Evolutionary conservation across 2,329 filamentous ascomycete genomes (phyloP).

Genomic region (Alternaria atra): DNA sequence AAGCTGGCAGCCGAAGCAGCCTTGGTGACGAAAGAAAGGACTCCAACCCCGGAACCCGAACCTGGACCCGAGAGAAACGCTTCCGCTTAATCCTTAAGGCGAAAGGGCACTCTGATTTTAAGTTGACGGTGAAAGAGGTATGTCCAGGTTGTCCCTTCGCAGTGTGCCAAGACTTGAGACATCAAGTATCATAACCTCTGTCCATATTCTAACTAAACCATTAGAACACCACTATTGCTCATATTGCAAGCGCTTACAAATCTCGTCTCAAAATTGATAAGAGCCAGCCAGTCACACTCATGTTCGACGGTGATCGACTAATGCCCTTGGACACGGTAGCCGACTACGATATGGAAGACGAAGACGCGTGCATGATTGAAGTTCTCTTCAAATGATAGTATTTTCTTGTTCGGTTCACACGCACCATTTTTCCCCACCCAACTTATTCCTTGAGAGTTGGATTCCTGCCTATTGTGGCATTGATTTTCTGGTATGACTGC

Average conservation of each 20-base stretch:
- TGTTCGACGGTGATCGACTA: constrained; percentile 51
- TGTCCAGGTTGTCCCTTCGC: constrained; percentile 25
- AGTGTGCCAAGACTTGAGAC: neutral
- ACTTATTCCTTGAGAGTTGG: neutral
- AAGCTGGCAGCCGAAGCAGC: constrained; percentile 52
- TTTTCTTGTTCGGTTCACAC: neutral
- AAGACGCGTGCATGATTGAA: constrained; percentile 50
- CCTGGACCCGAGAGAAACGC: constrained; percentile 29
- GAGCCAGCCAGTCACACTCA: constrained; percentile 43
- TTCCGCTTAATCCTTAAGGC: constrained; percentile 62
- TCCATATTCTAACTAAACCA: constrained; percentile 16
- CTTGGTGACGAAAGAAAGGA: constrained; percentile 21
- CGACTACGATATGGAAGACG: constrained; percentile 50
- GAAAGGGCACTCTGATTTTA: constrained; percentile 61
- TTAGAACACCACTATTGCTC: constrained; percentile 43
- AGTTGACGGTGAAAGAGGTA: constrained; percentile 60
- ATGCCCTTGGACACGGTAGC: constrained; percentile 43
- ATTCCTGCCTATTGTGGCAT: neutral
- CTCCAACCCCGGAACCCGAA: constrained; percentile 29
- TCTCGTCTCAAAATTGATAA: constrained; percentile 28
- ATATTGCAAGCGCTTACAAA: constrained; percentile 44
- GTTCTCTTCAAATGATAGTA: constrained; percentile 46
- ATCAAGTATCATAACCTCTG: neutral
- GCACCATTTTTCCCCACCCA: neutral
- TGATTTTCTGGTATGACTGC: neutral